phyloP scores from a whole-genome alignment of 2,329 filamentous ascomycete species.

The Pochonia chlamydosporia region DNA sequence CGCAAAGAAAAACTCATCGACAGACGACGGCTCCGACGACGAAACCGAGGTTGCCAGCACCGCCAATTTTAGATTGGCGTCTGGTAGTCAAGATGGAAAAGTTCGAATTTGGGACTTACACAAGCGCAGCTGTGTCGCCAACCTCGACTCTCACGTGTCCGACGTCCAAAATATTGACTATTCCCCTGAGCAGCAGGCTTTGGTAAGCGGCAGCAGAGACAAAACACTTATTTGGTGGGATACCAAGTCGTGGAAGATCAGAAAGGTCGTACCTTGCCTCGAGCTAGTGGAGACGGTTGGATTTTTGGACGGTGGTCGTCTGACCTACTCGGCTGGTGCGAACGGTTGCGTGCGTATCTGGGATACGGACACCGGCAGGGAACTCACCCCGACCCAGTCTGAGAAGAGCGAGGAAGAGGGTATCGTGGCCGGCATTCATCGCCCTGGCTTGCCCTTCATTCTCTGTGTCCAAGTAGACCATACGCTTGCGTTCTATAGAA shows the following conservation, averaged over 20 bases:
- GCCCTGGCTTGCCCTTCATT: conserved; percentile 60
- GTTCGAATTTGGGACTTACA: conserved; percentile 87
- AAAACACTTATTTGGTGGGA: conserved; percentile 95
- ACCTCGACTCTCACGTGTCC: conserved; percentile 87
- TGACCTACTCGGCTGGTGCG: conserved; percentile 80
- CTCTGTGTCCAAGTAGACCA: conserved; percentile 86
- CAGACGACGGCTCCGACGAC: conserved; percentile 30
- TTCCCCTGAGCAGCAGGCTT: conserved; percentile 63
- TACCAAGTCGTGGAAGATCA: conserved; percentile 73
- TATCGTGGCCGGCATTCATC: conserved; percentile 67
- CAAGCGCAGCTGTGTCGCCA: conserved; percentile 70
- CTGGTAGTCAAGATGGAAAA: conserved; percentile 90
- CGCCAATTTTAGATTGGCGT: conserved; percentile 71
- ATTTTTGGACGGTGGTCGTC: conserved; percentile 64
- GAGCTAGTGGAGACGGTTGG: conserved; percentile 82
- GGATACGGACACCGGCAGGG: conserved; percentile 69
- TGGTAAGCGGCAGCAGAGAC: conserved; percentile 84
- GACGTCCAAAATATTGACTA: conserved; percentile 87
- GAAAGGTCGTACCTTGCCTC: conserved; percentile 74
- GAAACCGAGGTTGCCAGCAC: conserved; percentile 36
- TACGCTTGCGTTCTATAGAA: conserved; percentile 68
- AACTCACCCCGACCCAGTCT: conserved; percentile 70
- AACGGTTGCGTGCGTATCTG: conserved; percentile 80
- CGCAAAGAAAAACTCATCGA: conserved; percentile 26
- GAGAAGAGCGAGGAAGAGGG: conserved; percentile 55